Evolutionary conservation across 495 filamentous ascomycete genomes (phyloP).

Genomic region (Aspergillus nidulans): DNA sequence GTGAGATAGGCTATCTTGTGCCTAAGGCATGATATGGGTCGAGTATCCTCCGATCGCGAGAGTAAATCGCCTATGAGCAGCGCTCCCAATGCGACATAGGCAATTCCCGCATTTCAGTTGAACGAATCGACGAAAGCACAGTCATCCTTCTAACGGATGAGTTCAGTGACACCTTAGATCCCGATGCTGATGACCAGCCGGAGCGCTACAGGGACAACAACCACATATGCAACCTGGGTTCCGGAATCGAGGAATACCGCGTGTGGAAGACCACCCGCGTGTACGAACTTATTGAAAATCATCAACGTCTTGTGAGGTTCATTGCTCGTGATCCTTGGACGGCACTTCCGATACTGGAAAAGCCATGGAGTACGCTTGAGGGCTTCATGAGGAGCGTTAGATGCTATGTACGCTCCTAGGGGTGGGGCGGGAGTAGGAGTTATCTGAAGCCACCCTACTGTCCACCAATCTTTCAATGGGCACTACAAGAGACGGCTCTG

Average conservation of each 20-base stretch:
- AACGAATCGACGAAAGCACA: not conserved
- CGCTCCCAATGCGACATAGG: not conserved
- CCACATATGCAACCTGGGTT: not conserved
- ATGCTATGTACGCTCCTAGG: not conserved
- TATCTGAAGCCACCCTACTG: not conserved
- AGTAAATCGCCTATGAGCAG: not conserved
- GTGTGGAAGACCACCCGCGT: not conserved
- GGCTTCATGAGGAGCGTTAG: not conserved
- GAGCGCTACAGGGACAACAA: not conserved
- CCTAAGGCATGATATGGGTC: no score
- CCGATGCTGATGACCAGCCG: not conserved
- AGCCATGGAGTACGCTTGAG: not conserved
- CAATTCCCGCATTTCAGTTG: not conserved
- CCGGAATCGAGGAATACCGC: not conserved
- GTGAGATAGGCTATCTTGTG: no score
- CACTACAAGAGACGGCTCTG: not conserved
- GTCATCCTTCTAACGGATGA: not conserved
- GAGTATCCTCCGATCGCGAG: not conserved
- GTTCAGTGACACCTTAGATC: not conserved
- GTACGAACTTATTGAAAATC: not conserved
- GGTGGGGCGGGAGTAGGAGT: not conserved
- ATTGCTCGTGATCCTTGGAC: not conserved
- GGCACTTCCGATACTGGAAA: not conserved
- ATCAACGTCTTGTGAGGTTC: not conserved
- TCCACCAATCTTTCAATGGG: not conserved